Evolutionary conservation across 306 rosid species (phyloP), one percentile per base, ranked within the genome.

Genomic region (Prunus armeniaca): DNA sequence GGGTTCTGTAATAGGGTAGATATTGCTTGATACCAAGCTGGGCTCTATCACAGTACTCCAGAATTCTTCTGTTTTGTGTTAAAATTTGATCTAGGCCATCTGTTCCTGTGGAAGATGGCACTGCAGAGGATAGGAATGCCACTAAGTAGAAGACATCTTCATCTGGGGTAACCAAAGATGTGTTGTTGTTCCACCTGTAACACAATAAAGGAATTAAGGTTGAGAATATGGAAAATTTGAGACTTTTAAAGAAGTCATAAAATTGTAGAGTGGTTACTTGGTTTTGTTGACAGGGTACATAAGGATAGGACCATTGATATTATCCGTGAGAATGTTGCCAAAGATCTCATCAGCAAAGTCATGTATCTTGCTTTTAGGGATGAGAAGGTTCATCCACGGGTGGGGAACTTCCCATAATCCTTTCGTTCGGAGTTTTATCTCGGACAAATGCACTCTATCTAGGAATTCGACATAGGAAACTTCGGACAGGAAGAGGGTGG

Each of bases 401-500:
- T 92, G 99, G 61, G 96, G 98, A 84, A 96, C 85, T 57, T 96
- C 97, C 98, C 93, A 92, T 56, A 92, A 82, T 43, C 93, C 96
- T 76, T 91, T 86, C 50, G 76, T 89, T 86, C 88, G 83, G 38
- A 96, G 87, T 79, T 88, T 84, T 81, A 30, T 77, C 86, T 84
- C 91, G 15, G 97, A 91, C 50, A 83, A 77, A 63, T 96, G 99
- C 55, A 96, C 99, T 77, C 98, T 89, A 22, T 96, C 91, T 24
- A 96, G 88, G 82, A 96, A 96, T 68, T 91, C 88, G 72, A 89
- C 78, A 84, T 89, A 92, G 70, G 97, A 82, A 81, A 91, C 97
- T 89, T 92, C 93, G 43, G 98, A 91, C 49, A 66, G 73, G 90
- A 91, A 86, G 79, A 88, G 93, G 38, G 97, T 92, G 61, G 89